Percentiles rank a stretch among this genome's conserved stretches.
These are phyloP conservation scores for Daldinia sp. DNA, from an alignment of 2,329 filamentous ascomycete genomes.

Conservation along the genomic window DNA sequence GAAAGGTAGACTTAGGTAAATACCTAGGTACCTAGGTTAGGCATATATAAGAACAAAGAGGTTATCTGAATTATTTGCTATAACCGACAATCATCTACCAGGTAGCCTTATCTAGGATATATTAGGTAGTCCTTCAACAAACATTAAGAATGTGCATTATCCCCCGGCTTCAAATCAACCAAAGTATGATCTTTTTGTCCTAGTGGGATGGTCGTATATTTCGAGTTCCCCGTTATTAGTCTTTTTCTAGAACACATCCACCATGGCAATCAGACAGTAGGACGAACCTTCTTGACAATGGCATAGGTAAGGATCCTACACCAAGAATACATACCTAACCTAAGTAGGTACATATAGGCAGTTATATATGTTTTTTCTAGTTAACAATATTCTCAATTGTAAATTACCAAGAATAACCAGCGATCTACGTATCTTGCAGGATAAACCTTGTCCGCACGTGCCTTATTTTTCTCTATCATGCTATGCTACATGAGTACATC, in stretches of 20 bases:
- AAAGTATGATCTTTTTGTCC: not conserved
- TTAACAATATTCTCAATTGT: not conserved
- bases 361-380: not conserved
- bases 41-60: not conserved
- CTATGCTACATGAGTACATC: conserved; percentile 6
- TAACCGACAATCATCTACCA: not conserved
- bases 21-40: not conserved
- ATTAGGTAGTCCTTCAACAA: too few relatives aligned
- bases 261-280: not conserved
- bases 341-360: not conserved
- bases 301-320: too few relatives aligned
- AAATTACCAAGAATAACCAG: not conserved
- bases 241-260: not conserved
- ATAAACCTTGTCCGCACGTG: conserved; percentile 30
- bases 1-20: conserved; percentile 44
- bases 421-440: conserved; percentile 22
- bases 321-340: not conserved
- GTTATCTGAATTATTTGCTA: not conserved
- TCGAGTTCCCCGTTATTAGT: not conserved
- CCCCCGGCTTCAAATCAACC: not conserved
- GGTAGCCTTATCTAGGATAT: not conserved
- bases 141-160: not conserved
- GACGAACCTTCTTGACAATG: not conserved
- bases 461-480: conserved; percentile 6
- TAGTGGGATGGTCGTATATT: not conserved